These are phyloP conservation scores for Populus euphratica DNA, from an alignment of 345 rosid genomes.

Conservation along the genomic window DNA sequence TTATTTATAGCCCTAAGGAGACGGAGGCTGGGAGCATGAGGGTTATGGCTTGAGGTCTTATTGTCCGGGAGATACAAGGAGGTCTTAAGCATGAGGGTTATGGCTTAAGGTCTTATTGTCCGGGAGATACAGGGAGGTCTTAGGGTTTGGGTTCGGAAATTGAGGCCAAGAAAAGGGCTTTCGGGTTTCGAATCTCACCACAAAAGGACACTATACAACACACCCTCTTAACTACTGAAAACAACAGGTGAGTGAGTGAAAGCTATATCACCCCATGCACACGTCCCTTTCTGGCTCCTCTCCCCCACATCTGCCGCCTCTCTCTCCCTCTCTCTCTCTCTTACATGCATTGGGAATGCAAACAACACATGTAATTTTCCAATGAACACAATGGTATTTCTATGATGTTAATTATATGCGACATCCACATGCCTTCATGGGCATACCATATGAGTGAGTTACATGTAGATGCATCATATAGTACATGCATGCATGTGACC, in stretches of 20 bases:
- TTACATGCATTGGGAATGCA: constrained; percentile 39
- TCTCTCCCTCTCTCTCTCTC: constrained; percentile 24
- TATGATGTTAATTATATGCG: neutral
- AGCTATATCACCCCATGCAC: constrained; percentile 47
- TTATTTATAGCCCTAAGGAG: constrained; percentile 24
- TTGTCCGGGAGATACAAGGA: constrained; percentile 34
- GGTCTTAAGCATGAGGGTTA: no score
- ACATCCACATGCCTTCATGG: neutral
- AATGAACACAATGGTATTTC: neutral
- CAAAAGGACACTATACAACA: constrained; percentile 15
- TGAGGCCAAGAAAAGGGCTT: constrained; percentile 19
- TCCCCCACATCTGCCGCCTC: constrained; percentile 52
- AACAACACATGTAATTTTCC: constrained; percentile 22
- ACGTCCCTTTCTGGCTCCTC: constrained; percentile 50
- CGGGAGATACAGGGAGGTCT: constrained; percentile 23
- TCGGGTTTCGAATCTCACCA: constrained; percentile 19
- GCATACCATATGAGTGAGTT: neutral
- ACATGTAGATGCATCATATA: constrained; percentile 1
- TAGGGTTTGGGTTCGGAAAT: constrained; percentile 46
- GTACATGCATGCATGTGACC: constrained; percentile 3
- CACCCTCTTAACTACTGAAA: constrained; percentile 41
- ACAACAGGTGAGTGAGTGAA: constrained; percentile 44
- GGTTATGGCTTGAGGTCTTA: constrained; percentile 1
- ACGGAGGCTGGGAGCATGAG: neutral
- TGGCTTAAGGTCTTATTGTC: constrained; percentile 29